Percentiles rank a stretch among this genome's conserved stretches.
Conservation (phyloP, 495 filamentous ascomycete species). For the Penicillium paradoxum region DNA sequence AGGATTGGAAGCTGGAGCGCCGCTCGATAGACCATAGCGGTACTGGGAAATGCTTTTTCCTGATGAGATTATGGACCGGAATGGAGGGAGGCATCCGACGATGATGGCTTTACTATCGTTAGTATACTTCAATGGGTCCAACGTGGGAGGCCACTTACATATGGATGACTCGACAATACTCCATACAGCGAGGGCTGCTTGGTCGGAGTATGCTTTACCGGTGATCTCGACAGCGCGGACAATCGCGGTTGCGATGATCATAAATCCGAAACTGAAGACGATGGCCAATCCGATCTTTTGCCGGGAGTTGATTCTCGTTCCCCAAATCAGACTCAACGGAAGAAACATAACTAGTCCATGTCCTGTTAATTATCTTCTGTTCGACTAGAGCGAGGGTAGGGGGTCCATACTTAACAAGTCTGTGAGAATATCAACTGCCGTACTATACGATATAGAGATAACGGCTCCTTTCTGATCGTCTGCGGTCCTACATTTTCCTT, state of each 20-base stretch:
- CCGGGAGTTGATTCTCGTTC: slow-evolving; percentile 17
- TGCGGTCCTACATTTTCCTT: slow-evolving; percentile 15
- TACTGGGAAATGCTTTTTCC: background rate
- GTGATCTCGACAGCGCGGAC: slow-evolving; percentile 29
- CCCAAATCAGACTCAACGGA: slow-evolving; percentile 28
- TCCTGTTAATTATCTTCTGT: background rate
- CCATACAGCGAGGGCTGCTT: slow-evolving; percentile 27
- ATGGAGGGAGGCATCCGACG: slow-evolving; percentile 45
- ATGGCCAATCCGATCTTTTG: slow-evolving; percentile 30
- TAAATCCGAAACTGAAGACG: slow-evolving; percentile 28
- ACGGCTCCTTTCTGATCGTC: slow-evolving; percentile 22
- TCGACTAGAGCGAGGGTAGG: background rate
- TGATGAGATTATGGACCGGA: slow-evolving; percentile 30
- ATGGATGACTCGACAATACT: slow-evolving; percentile 27
- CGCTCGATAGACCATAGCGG: background rate
- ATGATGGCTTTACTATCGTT: slow-evolving; percentile 33
- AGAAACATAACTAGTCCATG: slow-evolving; percentile 28
- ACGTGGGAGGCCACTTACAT: slow-evolving; percentile 14
- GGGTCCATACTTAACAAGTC: slow-evolving; percentile 25
- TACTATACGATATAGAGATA: slow-evolving; percentile 42
- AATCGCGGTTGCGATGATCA: slow-evolving; percentile 32
- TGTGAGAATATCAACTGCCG: slow-evolving; percentile 41
- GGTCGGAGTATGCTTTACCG: slow-evolving; percentile 19
- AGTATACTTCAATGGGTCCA: background rate
- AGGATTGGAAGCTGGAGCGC: background rate